Evolutionary conservation across 768 basidiomycete genomes (phyloP).

Genomic region (Trametes cubensis): DNA sequence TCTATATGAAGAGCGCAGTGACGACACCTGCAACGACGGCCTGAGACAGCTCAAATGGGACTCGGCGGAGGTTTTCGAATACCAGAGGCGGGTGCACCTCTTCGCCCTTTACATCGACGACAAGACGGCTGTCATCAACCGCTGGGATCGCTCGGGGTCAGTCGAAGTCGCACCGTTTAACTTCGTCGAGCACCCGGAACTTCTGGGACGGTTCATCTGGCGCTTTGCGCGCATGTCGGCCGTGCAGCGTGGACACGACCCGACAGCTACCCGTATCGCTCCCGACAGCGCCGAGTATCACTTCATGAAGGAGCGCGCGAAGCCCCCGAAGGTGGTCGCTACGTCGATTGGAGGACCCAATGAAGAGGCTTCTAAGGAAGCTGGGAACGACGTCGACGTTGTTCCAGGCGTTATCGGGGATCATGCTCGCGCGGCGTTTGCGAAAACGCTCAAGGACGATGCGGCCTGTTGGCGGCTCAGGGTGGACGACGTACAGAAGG

Average conservation of each 20-base stretch:
- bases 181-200: background rate
- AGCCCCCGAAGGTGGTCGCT: background rate
- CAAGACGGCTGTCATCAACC: background rate
- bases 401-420: background rate
- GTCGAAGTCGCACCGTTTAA: slow-evolving; percentile 9
- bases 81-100: slow-evolving; percentile 5
- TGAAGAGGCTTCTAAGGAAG: too few species aligned
- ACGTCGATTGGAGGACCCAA: too few species aligned
- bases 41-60: slow-evolving; percentile 9
- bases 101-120: slow-evolving; percentile 11
- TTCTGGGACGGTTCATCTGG: slow-evolving; percentile 8
- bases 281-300: background rate
- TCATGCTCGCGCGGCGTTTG: background rate
- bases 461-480: background rate
- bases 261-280: background rate
- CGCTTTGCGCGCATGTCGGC: slow-evolving; percentile 1
- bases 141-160: slow-evolving; percentile 4
- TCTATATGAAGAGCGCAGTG: background rate
- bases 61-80: background rate
- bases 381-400: too few species aligned
- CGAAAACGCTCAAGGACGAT: background rate
- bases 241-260: slow-evolving; percentile 10
- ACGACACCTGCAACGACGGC: background rate
- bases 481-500: background rate
- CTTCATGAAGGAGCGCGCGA: background rate